phyloP scores from a whole-genome alignment of 768 basidiomycete genomes.

The Rhizopogon salebrosus region DNA sequence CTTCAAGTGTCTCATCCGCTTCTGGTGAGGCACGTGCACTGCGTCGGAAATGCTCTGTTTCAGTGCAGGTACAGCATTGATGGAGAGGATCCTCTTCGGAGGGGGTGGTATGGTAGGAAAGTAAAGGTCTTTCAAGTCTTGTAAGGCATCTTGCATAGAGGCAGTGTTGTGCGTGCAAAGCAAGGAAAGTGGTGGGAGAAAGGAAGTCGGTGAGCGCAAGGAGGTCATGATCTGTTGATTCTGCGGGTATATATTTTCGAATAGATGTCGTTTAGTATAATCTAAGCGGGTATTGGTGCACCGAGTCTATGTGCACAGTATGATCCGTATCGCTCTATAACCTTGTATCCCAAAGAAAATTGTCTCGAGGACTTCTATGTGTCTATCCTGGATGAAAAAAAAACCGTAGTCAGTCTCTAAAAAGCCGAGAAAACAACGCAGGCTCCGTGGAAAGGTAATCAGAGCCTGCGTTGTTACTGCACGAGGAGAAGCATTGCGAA shows the following conservation, averaged over 20 bases:
- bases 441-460: slow-evolving; percentile 13
- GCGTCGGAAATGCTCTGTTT: slow-evolving; percentile 9
- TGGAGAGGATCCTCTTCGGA: slow-evolving; percentile 1
- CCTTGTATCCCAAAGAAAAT: slow-evolving; percentile 1
- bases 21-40: slow-evolving; percentile 21
- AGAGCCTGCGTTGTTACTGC: slow-evolving; percentile 46
- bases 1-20: slow-evolving; percentile 16
- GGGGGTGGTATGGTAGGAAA: slow-evolving; percentile 33
- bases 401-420: background rate
- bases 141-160: slow-evolving; percentile 36
- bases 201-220: slow-evolving; percentile 36
- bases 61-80: slow-evolving; percentile 13
- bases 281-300: slow-evolving; percentile 5
- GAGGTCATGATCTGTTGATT: slow-evolving; percentile 10
- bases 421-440: slow-evolving; percentile 10
- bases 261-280: background rate
- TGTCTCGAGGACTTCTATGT: slow-evolving; percentile 1
- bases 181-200: slow-evolving; percentile 52
- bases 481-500: slow-evolving; percentile 46
- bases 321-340: background rate
- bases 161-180: slow-evolving; percentile 32
- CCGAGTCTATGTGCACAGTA: slow-evolving; percentile 10
- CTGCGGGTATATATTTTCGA: slow-evolving; percentile 5
- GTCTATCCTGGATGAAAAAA: slow-evolving; percentile 1
- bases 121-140: slow-evolving; percentile 47